Evolutionary conservation across 345 rosid species (phyloP).

Genomic region (Linum tenue): DNA sequence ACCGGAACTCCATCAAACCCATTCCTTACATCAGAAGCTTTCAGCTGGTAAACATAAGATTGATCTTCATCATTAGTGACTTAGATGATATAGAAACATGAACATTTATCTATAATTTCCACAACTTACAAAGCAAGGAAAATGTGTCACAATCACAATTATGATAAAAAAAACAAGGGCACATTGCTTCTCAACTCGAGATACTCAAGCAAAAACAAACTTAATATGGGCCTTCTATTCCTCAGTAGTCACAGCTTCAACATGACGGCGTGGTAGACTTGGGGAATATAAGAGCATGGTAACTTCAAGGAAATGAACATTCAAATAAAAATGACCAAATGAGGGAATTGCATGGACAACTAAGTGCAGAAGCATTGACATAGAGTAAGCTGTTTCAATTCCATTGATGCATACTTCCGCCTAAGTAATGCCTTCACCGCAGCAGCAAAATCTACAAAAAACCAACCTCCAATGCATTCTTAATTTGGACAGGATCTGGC

Average conservation of each 20-base stretch:
- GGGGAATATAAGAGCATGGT: too few species aligned
- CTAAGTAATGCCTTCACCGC: neutral
- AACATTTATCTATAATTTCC: neutral
- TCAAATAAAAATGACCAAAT: neutral
- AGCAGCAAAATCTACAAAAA: neutral
- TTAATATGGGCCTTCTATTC: too few species aligned
- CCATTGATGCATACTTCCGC: neutral
- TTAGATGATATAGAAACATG: neutral
- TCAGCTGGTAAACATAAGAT: conserved; percentile 38
- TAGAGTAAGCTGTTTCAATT: neutral
- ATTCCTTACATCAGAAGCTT: conserved; percentile 38
- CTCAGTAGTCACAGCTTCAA: too few species aligned
- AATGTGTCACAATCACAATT: too few species aligned
- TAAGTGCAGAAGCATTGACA: too few species aligned
- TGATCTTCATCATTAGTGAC: conserved; percentile 6
- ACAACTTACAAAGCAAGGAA: neutral
- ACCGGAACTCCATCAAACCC: conserved; percentile 97
- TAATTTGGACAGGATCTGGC: conserved; percentile 91
- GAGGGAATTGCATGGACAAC: neutral
- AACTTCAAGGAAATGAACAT: neutral
- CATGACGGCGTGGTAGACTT: too few species aligned
- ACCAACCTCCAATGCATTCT: conserved; percentile 83
- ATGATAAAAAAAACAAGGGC: too few species aligned
- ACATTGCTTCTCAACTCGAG: too few species aligned
- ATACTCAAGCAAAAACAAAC: too few species aligned